phyloP scores from a whole-genome alignment of 1,284 basidiomycete genomes.

The Mycena citricolor region DNA sequence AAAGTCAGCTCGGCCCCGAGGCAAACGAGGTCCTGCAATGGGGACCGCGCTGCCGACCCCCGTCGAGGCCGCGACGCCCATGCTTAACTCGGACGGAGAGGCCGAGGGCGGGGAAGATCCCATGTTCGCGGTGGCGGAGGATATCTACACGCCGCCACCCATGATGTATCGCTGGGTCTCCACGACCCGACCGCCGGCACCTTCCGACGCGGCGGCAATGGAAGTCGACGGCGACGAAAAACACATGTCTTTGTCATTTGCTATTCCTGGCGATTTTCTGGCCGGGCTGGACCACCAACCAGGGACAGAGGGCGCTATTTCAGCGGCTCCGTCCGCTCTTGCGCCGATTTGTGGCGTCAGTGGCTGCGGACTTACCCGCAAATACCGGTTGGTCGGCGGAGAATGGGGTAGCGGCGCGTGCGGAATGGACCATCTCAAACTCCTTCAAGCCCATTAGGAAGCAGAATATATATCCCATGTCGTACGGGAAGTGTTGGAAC shows the following conservation, averaged over 20 bases:
- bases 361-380: conserved; percentile 39
- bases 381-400: conserved; percentile 42
- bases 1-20: conserved; percentile 75
- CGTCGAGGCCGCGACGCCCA: conserved; percentile 28
- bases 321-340: neutral
- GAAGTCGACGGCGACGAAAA: conserved; percentile 26
- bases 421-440: conserved; percentile 52
- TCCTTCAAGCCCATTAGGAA: conserved; percentile 48
- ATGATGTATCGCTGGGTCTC: conserved; percentile 68
- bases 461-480: no score
- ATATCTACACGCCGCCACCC: conserved; percentile 38
- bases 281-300: conserved; percentile 23
- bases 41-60: conserved; percentile 44
- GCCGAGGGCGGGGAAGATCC: conserved; percentile 36
- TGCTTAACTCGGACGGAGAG: conserved; percentile 29
- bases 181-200: conserved; percentile 34
- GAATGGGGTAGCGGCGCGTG: conserved; percentile 46
- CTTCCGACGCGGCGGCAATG: conserved; percentile 17
- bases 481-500: no score
- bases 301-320: conserved; percentile 24
- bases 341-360: conserved; percentile 36
- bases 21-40: conserved; percentile 53
- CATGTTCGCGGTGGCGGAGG: conserved; percentile 27
- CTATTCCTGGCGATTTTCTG: conserved; percentile 46
- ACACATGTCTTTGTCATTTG: conserved; percentile 45